Conservation (phyloP, 352 stramenopile species). For the Phytophthora macrochlamydospora region DNA sequence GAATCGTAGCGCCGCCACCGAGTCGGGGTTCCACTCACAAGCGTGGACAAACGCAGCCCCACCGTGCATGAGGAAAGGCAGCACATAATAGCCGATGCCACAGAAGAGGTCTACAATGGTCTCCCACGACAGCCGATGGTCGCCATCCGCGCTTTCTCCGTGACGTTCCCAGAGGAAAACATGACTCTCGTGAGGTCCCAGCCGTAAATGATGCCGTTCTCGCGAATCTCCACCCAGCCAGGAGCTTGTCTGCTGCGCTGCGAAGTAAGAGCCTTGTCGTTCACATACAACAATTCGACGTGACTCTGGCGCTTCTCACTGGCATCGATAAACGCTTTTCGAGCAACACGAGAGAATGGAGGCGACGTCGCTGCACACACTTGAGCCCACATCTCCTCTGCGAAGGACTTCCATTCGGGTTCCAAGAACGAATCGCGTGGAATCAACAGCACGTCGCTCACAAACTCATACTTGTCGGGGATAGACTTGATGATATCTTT, state of each 20-base stretch:
- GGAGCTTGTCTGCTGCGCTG: conserved; percentile 34
- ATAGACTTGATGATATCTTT: conserved; percentile 37
- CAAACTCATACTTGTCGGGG: conserved; percentile 80
- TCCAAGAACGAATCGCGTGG: conserved; percentile 70
- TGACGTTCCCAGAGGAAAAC: conserved; percentile 97
- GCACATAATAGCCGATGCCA: conserved; percentile 98
- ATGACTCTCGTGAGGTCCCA: conserved; percentile 97
- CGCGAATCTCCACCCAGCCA: conserved; percentile 88
- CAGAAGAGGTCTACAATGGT: conserved; percentile 96
- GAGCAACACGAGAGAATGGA: conserved; percentile 71
- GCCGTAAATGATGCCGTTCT: conserved; percentile 95
- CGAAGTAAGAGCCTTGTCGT: conserved; percentile 44
- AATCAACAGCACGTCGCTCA: conserved; percentile 75
- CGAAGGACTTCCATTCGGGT: conserved; percentile 56
- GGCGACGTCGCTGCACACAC: conserved; percentile 62
- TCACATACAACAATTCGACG: conserved; percentile 71
- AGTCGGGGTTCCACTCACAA: conserved; percentile 97
- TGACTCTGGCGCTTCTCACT: conserved; percentile 84
- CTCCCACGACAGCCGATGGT: conserved; percentile 85
- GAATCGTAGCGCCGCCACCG: conserved; percentile 86
- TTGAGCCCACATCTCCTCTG: conserved; percentile 63
- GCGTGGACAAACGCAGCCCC: conserved; percentile 90
- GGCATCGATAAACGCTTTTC: conserved; percentile 80
- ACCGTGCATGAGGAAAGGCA: conserved; percentile 94
- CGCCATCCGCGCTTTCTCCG: conserved; percentile 96